Conservation (phyloP, 371 early-diverging fungal genomes). For the Apophysomyces trapeziformis region DNA sequence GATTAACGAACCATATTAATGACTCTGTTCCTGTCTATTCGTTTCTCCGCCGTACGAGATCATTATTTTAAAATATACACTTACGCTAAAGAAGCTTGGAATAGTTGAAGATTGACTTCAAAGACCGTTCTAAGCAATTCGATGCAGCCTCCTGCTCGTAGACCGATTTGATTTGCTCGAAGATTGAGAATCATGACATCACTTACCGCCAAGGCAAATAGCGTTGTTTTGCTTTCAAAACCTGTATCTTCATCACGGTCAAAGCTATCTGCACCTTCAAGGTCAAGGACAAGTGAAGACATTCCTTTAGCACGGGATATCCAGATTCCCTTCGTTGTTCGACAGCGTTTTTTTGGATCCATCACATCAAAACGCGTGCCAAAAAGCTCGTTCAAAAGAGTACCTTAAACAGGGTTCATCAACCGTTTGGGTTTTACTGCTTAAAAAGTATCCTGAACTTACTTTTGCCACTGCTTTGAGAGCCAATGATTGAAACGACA, state of each 20-base stretch:
- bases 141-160: slow-evolving; percentile 99
- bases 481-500: too few species aligned
- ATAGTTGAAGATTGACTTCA: slow-evolving; percentile 97
- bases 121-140: slow-evolving; percentile 97
- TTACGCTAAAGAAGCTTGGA: slow-evolving; percentile 75
- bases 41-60: too few species aligned
- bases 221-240: slow-evolving; percentile 96
- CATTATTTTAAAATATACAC: slow-evolving; percentile 24
- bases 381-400: slow-evolving; percentile 93
- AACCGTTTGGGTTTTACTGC: too few species aligned
- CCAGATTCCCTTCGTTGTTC: slow-evolving; percentile 99
- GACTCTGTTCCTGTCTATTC: too few species aligned
- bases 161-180: slow-evolving; percentile 97
- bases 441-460: too few species aligned
- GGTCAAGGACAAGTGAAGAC: slow-evolving; percentile 93
- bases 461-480: too few species aligned
- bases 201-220: slow-evolving; percentile 95
- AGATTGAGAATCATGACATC: slow-evolving; percentile 97
- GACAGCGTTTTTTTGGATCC: slow-evolving; percentile 80
- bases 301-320: slow-evolving; percentile 82
- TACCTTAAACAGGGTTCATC: slow-evolving; percentile 60
- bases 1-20: neutral
- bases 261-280: slow-evolving; percentile 98
- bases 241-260: slow-evolving; percentile 99
- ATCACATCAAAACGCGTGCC: slow-evolving; percentile 95